Conservation (phyloP, 176 grass and related monocot genomes). For the Alopecurus myosuroides region DNA sequence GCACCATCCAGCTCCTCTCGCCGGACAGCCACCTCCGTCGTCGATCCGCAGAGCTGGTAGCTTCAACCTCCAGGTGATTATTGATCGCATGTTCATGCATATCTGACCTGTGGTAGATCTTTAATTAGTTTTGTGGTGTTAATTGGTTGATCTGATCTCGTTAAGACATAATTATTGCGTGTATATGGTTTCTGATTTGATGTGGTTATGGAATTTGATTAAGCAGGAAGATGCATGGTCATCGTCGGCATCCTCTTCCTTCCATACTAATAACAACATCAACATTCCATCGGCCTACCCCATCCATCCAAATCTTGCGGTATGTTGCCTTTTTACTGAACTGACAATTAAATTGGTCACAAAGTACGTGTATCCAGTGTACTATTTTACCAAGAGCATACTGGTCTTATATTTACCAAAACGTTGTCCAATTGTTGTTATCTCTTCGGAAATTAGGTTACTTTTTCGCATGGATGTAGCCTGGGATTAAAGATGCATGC, state of each 20-base stretch:
- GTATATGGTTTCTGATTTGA: constrained; percentile 5
- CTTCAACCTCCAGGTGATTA: constrained; percentile 33
- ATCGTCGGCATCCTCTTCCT: constrained; percentile 26
- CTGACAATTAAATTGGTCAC: background rate
- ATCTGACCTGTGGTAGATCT: background rate
- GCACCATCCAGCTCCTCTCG: constrained; percentile 38
- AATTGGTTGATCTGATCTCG: background rate
- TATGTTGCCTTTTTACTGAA: background rate
- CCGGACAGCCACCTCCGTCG: constrained; percentile 16
- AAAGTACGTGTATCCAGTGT: background rate
- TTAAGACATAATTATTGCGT: background rate
- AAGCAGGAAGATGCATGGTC: constrained; percentile 30
- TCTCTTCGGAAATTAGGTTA: background rate
- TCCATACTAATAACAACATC: constrained; percentile 6
- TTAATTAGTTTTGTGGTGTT: background rate
- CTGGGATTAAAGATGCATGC: background rate
- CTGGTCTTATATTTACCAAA: background rate
- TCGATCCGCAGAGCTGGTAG: constrained; percentile 24
- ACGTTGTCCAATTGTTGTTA: background rate
- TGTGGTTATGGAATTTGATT: constrained; percentile 9
- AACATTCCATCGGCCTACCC: constrained; percentile 26
- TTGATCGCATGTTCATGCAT: background rate
- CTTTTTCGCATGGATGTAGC: background rate
- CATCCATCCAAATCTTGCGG: constrained; percentile 32
- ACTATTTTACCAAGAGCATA: background rate